These are phyloP conservation scores for Gremmenia infestans DNA, from an alignment of 2,329 filamentous ascomycete species.

Conservation along the genomic window DNA sequence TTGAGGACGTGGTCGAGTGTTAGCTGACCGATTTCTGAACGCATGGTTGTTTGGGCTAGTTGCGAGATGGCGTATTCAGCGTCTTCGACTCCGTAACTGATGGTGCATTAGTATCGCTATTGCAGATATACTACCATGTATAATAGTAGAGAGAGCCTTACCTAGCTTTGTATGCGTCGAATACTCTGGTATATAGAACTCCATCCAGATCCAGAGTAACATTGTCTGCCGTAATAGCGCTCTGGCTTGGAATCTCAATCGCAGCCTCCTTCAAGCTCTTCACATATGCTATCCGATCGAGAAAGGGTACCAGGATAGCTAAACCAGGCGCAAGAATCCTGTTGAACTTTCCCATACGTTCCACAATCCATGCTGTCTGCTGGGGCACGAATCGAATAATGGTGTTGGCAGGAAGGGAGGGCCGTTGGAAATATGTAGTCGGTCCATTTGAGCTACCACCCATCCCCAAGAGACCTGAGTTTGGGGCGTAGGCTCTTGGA, in stretches of 20 bases:
- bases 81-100: conserved; percentile 93
- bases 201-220: conserved; percentile 95
- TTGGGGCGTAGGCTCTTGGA: conserved; percentile 22
- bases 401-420: conserved; percentile 82
- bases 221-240: conserved; percentile 97
- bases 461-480: conserved; percentile 27
- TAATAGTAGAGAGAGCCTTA: conserved; percentile 35
- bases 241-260: conserved; percentile 95
- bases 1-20: conserved; percentile 96
- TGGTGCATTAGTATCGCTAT: conserved; percentile 1
- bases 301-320: conserved; percentile 79
- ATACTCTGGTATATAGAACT: conserved; percentile 90
- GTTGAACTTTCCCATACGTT: conserved; percentile 98
- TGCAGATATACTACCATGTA: neutral
- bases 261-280: conserved; percentile 95
- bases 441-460: conserved; percentile 40
- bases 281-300: conserved; percentile 96
- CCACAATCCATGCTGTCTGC: conserved; percentile 98
- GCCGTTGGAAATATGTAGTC: conserved; percentile 75
- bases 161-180: conserved; percentile 97
- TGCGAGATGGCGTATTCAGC: conserved; percentile 98
- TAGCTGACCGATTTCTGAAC: conserved; percentile 94
- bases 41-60: conserved; percentile 97
- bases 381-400: conserved; percentile 97
- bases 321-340: conserved; percentile 89